Percentiles rank a stretch among this genome's conserved stretches.
These are phyloP conservation scores for Podochytrium sp. DNA, from an alignment of 192 early-diverging fungal species.

Conservation along the genomic window DNA sequence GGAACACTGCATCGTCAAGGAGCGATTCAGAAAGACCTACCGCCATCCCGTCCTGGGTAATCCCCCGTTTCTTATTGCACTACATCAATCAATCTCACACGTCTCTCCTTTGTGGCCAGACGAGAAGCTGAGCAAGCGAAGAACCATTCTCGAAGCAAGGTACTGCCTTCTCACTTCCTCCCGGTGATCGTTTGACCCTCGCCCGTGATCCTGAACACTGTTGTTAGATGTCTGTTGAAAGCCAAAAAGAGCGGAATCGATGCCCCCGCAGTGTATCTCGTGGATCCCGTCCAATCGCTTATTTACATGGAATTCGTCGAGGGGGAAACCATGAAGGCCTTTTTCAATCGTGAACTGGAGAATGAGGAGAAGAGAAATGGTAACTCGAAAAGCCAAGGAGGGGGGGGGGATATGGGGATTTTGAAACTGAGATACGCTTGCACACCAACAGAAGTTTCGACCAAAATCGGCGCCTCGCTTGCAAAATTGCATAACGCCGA, in stretches of 20 bases:
- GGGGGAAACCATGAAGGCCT: constrained; percentile 74
- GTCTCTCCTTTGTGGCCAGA: constrained; percentile 53
- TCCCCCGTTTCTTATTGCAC: constrained; percentile 79
- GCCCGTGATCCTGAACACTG: neutral
- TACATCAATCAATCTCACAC: constrained; percentile 71
- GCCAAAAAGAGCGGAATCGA: constrained; percentile 75
- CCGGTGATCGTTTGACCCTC: neutral
- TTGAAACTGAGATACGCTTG: too few relatives aligned
- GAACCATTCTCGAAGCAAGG: constrained; percentile 21
- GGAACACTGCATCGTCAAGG: constrained; percentile 77
- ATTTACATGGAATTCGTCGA: constrained; percentile 93
- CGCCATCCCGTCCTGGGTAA: constrained; percentile 89
- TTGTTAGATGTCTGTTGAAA: constrained; percentile 68
- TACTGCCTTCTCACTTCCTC: neutral
- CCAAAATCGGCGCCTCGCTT: constrained; percentile 57
- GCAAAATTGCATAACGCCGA: constrained; percentile 82
- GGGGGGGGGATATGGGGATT: neutral
- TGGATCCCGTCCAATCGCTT: constrained; percentile 69
- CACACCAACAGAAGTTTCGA: constrained; percentile 21
- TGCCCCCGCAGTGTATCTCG: constrained; percentile 79
- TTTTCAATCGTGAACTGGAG: constrained; percentile 24
- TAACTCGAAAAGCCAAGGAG: neutral
- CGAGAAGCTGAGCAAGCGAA: constrained; percentile 1
- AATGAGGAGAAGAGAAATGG: constrained; percentile 4
- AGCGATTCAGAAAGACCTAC: constrained; percentile 92